Evolutionary conservation across 1,284 basidiomycete species (phyloP).

Genomic region (Quambalaria eucalypti): DNA sequence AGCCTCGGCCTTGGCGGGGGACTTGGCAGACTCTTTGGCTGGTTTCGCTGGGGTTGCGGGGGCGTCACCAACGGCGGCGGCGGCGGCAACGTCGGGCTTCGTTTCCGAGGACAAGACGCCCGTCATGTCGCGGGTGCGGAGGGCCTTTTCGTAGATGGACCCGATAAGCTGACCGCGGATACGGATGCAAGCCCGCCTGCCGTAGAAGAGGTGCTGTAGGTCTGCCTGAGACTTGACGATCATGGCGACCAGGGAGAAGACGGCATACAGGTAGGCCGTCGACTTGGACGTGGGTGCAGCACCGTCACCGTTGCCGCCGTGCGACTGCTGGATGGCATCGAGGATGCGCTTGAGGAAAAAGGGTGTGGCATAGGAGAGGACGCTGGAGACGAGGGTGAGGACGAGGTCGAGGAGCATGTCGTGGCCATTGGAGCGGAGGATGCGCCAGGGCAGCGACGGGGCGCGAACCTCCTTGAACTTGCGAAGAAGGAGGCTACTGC

Average conservation of each 20-base stretch:
- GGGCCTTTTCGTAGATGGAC: slow-evolving; percentile 78
- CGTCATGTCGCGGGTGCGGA: slow-evolving; percentile 73
- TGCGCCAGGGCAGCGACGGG: slow-evolving; percentile 7
- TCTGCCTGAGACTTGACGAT: slow-evolving; percentile 49
- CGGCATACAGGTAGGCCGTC: slow-evolving; percentile 20
- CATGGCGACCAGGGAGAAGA: slow-evolving; percentile 14
- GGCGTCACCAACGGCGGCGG: too few relatives aligned
- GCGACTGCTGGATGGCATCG: not conserved
- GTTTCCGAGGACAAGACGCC: slow-evolving; percentile 56
- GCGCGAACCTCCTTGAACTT: slow-evolving; percentile 6
- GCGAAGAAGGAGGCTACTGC: slow-evolving; percentile 11
- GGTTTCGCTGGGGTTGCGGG: too few relatives aligned
- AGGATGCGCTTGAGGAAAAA: slow-evolving; percentile 28
- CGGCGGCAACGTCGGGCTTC: slow-evolving; percentile 2
- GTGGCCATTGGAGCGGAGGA: slow-evolving; percentile 14
- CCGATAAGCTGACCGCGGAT: slow-evolving; percentile 67
- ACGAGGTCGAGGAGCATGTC: slow-evolving; percentile 17
- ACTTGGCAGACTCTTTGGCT: not conserved
- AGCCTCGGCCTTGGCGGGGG: not conserved
- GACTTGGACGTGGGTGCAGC: slow-evolving; percentile 1
- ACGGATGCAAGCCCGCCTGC: slow-evolving; percentile 58
- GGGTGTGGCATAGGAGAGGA: slow-evolving; percentile 17
- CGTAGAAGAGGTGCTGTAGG: slow-evolving; percentile 67
- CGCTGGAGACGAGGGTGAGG: slow-evolving; percentile 22
- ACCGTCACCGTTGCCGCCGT: too few relatives aligned